phyloP scores from a whole-genome alignment of 495 filamentous ascomycete species.

The Penicillium canariense region DNA sequence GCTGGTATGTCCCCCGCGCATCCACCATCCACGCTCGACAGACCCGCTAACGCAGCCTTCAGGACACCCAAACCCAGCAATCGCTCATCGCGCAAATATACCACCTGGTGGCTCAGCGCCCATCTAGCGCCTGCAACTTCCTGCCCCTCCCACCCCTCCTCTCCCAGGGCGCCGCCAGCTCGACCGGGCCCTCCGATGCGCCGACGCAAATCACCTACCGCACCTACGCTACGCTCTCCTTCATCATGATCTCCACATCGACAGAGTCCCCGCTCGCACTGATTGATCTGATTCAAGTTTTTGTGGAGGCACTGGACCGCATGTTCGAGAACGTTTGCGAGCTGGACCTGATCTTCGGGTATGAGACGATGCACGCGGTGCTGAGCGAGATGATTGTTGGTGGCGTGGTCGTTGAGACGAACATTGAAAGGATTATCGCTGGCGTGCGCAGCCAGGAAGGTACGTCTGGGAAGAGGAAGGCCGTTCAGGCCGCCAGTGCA shows the following conservation, averaged over 20 bases:
- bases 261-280: constrained; percentile 94
- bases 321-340: constrained; percentile 99
- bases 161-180: constrained; percentile 57
- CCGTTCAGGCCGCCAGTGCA: constrained; percentile 44
- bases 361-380: constrained; percentile 90
- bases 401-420: constrained; percentile 93
- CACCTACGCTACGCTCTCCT: constrained; percentile 96
- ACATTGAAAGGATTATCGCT: constrained; percentile 78
- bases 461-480: constrained; percentile 66
- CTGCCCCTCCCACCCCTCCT: constrained; percentile 75
- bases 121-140: constrained; percentile 91
- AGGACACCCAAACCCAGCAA: constrained; percentile 96
- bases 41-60: constrained; percentile 10
- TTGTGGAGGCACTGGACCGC: constrained; percentile 90
- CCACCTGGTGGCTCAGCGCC: constrained; percentile 87
- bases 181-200: constrained; percentile 70
- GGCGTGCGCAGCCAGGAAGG: constrained; percentile 83
- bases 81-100: constrained; percentile 96
- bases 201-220: constrained; percentile 97
- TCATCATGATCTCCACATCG: constrained; percentile 96
- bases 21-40: neutral
- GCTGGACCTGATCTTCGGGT: constrained; percentile 97
- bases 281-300: constrained; percentile 96
- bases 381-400: constrained; percentile 95
- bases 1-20: constrained; percentile 58